Conservation (phyloP, 805 yeast species). For the Barnettozyma populi region DNA sequence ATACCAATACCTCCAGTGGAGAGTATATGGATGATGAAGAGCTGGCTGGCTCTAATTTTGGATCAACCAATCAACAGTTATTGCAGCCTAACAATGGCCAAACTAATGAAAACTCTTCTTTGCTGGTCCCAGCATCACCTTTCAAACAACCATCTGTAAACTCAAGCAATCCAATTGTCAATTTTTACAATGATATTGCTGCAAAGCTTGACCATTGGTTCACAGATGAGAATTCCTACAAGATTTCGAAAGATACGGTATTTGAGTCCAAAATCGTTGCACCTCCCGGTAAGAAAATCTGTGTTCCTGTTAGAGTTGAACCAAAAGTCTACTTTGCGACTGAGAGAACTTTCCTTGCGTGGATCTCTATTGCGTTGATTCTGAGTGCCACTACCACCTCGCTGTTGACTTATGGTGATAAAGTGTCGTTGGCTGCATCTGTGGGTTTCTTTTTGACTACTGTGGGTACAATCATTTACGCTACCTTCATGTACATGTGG, state of each 20-base stretch:
- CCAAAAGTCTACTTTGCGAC: conserved; percentile 99
- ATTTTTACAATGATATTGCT: conserved; percentile 18
- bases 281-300: conserved; percentile 84
- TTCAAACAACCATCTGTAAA: conserved; percentile 13
- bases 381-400: conserved; percentile 87
- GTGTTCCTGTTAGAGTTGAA: conserved; percentile 94
- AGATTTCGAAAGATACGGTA: conserved; percentile 59
- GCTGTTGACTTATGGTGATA: conserved; percentile 77
- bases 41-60: conserved; percentile 42
- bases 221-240: conserved; percentile 43
- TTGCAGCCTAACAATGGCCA: conserved; percentile 12
- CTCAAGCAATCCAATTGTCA: conserved; percentile 14
- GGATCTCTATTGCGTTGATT: conserved; percentile 88
- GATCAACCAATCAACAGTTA: conserved; percentile 23
- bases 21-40: conserved; percentile 70
- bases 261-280: conserved; percentile 56
- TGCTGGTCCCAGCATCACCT: conserved; percentile 16
- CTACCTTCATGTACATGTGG: conserved; percentile 70
- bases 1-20: conserved; percentile 39
- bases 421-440: conserved; percentile 71
- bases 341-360: conserved; percentile 88
- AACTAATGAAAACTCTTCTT: conserved; percentile 28
- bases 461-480: conserved; percentile 62
- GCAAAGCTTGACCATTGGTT: conserved; percentile 40
- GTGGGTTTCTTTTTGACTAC: conserved; percentile 84